Conservation (phyloP, 441 rosid genomes). For the Bruguiera hainesii region DNA sequence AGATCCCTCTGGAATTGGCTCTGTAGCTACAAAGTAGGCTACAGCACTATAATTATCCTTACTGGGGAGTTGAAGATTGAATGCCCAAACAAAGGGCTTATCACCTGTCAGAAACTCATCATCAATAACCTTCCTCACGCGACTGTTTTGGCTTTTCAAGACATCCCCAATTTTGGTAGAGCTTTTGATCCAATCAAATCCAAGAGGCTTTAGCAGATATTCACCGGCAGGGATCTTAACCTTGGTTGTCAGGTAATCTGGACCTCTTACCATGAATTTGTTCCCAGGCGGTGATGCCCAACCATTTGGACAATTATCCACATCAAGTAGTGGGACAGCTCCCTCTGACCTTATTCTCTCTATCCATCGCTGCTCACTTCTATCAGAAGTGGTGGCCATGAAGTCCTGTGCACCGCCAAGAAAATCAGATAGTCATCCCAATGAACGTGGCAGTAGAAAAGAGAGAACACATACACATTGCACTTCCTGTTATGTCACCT, state of each 20-base stretch:
- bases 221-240: slow-evolving; percentile 71
- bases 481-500: neutral
- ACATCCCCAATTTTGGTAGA: slow-evolving; percentile 55
- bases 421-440: slow-evolving; percentile 9
- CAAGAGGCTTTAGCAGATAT: slow-evolving; percentile 73
- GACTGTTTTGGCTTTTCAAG: slow-evolving; percentile 48
- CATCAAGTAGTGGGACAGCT: slow-evolving; percentile 65
- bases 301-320: slow-evolving; percentile 58
- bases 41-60: slow-evolving; percentile 88
- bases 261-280: slow-evolving; percentile 82
- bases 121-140: slow-evolving; percentile 61
- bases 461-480: neutral
- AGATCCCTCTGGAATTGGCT: slow-evolving; percentile 68
- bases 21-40: slow-evolving; percentile 66
- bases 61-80: slow-evolving; percentile 82
- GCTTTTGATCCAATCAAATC: slow-evolving; percentile 87
- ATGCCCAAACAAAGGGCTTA: slow-evolving; percentile 93
- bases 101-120: slow-evolving; percentile 44
- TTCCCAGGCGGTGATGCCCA: slow-evolving; percentile 85
- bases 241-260: slow-evolving; percentile 61
- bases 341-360: slow-evolving; percentile 68
- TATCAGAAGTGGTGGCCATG: slow-evolving; percentile 44
- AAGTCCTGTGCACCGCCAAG: slow-evolving; percentile 24
- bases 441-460: neutral
- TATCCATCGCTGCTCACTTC: slow-evolving; percentile 61